These are phyloP conservation scores for Coprinellus micaceus DNA, from an alignment of 768 basidiomycete species.

Conservation along the genomic window DNA sequence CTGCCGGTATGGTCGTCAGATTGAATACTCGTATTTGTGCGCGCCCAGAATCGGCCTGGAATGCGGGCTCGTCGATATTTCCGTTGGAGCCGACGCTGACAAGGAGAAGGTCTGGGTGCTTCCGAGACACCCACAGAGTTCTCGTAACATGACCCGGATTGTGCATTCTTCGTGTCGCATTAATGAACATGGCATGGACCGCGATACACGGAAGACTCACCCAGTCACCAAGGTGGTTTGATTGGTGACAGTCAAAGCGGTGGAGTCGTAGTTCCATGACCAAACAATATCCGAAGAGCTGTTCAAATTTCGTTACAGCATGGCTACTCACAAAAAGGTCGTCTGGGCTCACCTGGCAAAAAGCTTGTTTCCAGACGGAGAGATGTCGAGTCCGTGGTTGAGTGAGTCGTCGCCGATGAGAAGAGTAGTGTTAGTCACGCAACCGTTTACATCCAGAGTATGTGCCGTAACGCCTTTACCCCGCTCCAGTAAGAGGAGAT, in stretches of 20 bases:
- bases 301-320: neutral
- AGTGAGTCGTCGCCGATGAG: neutral
- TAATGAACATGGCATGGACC: too few relatives aligned
- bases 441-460: slow-evolving; percentile 6
- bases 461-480: slow-evolving; percentile 9
- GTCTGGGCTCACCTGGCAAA: slow-evolving; percentile 4
- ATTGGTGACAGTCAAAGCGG: neutral
- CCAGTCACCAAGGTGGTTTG: slow-evolving; percentile 3
- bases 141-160: slow-evolving; percentile 6
- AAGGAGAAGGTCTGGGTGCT: slow-evolving; percentile 1
- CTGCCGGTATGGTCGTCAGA: neutral
- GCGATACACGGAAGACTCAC: too few relatives aligned
- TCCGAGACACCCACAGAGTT: slow-evolving; percentile 1
- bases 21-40: slow-evolving; percentile 10
- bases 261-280: slow-evolving; percentile 8
- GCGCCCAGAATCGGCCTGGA: neutral
- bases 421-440: slow-evolving; percentile 2
- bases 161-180: slow-evolving; percentile 3
- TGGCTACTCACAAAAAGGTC: neutral
- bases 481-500: slow-evolving; percentile 5
- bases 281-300: slow-evolving; percentile 10
- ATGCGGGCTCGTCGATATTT: slow-evolving; percentile 3
- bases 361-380: slow-evolving; percentile 1
- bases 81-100: slow-evolving; percentile 8
- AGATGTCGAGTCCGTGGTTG: slow-evolving; percentile 8